Percentiles rank a stretch among this genome's conserved stretches.
Evolutionary conservation across 108 stramenopile genomes (phyloP).

Genomic region (Cyclotella baltica): DNA sequence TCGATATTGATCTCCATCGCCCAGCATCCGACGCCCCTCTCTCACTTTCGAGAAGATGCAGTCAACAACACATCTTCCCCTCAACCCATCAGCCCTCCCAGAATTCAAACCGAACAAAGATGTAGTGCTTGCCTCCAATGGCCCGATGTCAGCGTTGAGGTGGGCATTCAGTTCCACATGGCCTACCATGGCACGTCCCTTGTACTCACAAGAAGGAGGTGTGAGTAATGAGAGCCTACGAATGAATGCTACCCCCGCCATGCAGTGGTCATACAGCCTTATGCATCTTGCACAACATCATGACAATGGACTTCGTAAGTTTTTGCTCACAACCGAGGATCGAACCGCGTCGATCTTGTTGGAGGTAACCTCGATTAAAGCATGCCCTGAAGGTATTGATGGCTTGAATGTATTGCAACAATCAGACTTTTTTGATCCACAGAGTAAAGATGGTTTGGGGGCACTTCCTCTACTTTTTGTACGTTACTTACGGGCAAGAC

Average conservation of each 20-base stretch:
- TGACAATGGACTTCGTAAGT: not conserved
- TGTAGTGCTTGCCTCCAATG: not conserved
- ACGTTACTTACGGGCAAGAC: not conserved
- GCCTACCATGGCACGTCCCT: not conserved
- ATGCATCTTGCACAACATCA: constrained; percentile 1
- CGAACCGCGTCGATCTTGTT: not conserved
- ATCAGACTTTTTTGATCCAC: not conserved
- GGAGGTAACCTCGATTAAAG: not conserved
- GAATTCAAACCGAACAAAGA: constrained; percentile 37
- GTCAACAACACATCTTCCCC: too few relatives aligned
- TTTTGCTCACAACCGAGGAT: not conserved
- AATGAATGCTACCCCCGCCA: not conserved
- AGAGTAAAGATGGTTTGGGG: not conserved
- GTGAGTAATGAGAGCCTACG: not conserved
- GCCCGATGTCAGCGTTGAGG: not conserved
- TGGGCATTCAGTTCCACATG: not conserved
- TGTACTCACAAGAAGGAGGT: not conserved
- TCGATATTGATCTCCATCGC: too few relatives aligned
- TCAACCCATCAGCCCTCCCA: constrained; percentile 35
- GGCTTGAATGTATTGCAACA: not conserved
- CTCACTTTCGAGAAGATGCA: too few relatives aligned
- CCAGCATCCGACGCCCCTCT: too few relatives aligned
- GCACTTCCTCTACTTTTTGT: not conserved
- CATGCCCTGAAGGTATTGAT: not conserved
- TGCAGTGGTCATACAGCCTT: not conserved